A percentile compares a stretch with the other conserved stretches of the same genome.
Evolutionary conservation across 2,329 filamentous ascomycete species (phyloP).

Genomic region (Xylariales sp.): DNA sequence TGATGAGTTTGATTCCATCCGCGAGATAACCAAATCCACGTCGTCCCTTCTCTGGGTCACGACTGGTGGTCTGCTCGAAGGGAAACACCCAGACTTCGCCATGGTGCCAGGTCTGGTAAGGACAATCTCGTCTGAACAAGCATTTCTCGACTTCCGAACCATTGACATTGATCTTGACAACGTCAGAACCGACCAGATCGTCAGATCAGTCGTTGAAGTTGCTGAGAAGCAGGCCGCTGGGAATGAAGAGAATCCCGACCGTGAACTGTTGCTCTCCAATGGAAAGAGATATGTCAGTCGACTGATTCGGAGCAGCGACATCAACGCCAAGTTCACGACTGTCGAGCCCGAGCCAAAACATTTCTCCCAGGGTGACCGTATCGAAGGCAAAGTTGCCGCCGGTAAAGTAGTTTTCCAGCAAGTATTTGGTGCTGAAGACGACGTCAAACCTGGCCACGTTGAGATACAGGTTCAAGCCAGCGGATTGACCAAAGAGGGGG

Average conservation of each 20-base stretch:
- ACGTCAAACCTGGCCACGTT: slow-evolving; percentile 12
- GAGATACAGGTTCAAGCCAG: slow-evolving; percentile 16
- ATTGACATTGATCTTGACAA: slow-evolving; percentile 18
- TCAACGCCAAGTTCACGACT: slow-evolving; percentile 12
- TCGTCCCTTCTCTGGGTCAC: slow-evolving; percentile 26
- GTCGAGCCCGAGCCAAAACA: slow-evolving; percentile 6
- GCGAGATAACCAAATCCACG: slow-evolving; percentile 18
- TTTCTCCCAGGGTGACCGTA: neutral
- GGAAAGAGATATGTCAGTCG: slow-evolving; percentile 22
- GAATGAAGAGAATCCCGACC: slow-evolving; percentile 13
- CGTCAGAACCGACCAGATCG: slow-evolving; percentile 9
- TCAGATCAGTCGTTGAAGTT: slow-evolving; percentile 12
- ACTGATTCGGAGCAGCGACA: slow-evolving; percentile 14
- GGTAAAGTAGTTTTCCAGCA: slow-evolving; percentile 20
- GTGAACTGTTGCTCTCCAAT: slow-evolving; percentile 17
- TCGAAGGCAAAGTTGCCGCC: slow-evolving; percentile 14
- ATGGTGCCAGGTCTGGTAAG: slow-evolving; percentile 22
- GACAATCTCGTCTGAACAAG: slow-evolving; percentile 20
- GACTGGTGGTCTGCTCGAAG: slow-evolving; percentile 17
- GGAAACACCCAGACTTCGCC: slow-evolving; percentile 20
- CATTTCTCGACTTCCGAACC: slow-evolving; percentile 20
- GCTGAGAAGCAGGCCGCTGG: slow-evolving; percentile 12
- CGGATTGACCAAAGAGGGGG: slow-evolving; percentile 18
- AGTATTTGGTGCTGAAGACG: neutral
- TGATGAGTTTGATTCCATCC: slow-evolving; percentile 21